Percentiles rank a stretch among this genome's conserved stretches.
These are phyloP conservation scores for Neurospora hispaniola DNA, from an alignment of 495 filamentous ascomycete species.

Conservation along the genomic window DNA sequence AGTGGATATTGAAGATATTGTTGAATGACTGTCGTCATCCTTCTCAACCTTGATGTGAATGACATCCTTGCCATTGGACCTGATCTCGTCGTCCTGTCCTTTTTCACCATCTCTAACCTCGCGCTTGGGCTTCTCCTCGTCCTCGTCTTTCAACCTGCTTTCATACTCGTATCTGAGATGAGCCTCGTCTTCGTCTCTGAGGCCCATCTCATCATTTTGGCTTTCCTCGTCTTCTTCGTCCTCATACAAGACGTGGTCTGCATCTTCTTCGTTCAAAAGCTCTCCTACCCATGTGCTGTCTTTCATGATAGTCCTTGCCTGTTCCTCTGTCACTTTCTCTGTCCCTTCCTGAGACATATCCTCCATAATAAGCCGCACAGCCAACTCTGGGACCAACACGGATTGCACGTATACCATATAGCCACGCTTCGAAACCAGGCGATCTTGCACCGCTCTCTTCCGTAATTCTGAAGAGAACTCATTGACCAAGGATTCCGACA, in stretches of 20 bases:
- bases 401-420: constrained; percentile 68
- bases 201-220: neutral
- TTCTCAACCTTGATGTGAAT: neutral
- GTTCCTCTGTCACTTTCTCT: constrained; percentile 39
- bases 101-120: neutral
- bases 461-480: constrained; percentile 52
- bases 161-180: neutral
- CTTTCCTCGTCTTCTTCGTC: constrained; percentile 24
- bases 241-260: constrained; percentile 45
- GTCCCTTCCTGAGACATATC: constrained; percentile 37
- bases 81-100: neutral
- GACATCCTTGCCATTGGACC: neutral
- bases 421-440: constrained; percentile 57
- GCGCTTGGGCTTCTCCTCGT: neutral
- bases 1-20: neutral
- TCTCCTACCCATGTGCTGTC: constrained; percentile 74
- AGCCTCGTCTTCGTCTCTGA: neutral
- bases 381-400: constrained; percentile 80
- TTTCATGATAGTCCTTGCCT: constrained; percentile 56
- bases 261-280: constrained; percentile 56
- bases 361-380: constrained; percentile 66
- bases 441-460: constrained; percentile 52
- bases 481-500: constrained; percentile 52
- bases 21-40: neutral
- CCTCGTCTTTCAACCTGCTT: neutral